Conservation (phyloP, 2,329 filamentous ascomycete species). For the Pseudogymnoascus verrucosus region DNA sequence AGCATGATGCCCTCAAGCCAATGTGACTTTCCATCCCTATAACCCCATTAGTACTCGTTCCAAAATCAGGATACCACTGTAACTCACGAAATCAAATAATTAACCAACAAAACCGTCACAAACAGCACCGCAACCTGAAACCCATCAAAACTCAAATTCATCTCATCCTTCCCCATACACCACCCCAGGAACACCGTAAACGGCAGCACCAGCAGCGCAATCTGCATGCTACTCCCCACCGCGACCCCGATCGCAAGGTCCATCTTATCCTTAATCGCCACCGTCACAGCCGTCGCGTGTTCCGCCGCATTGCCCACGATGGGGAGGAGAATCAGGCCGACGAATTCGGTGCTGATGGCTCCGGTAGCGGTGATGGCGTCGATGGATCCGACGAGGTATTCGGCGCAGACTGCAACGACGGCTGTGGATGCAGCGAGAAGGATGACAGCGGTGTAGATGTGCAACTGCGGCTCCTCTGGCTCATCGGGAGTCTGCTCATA, state of each 20-base stretch:
- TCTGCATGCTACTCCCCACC: conserved; percentile 76
- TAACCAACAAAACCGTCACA: conserved; percentile 74
- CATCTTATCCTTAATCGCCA: conserved; percentile 69
- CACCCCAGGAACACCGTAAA: conserved; percentile 74
- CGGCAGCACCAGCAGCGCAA: conserved; percentile 73
- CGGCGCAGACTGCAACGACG: conserved; percentile 66
- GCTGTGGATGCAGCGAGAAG: conserved; percentile 65
- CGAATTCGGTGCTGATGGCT: conserved; percentile 69
- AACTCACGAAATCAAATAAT: conserved; percentile 62
- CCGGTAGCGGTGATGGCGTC: conserved; percentile 61
- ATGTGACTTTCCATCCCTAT: conserved; percentile 65
- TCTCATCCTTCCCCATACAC: conserved; percentile 58
- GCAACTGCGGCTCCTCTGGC: conserved; percentile 65
- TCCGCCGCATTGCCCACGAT: conserved; percentile 78
- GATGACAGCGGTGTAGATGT: conserved; percentile 61
- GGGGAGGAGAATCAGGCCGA: conserved; percentile 70
- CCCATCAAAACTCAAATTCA: conserved; percentile 63
- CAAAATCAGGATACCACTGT: no score
- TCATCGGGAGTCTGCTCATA: conserved; percentile 46
- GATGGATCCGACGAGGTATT: conserved; percentile 71
- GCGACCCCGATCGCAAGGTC: conserved; percentile 71
- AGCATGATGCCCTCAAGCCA: conserved; percentile 72
- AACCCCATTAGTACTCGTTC: neutral
- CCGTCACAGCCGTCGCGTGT: conserved; percentile 77
- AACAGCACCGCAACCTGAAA: conserved; percentile 86